A percentile compares a stretch with the other conserved stretches of the same genome.
Evolutionary conservation across 495 filamentous ascomycete genomes (phyloP).

Genomic region (Penicillium canescens): DNA sequence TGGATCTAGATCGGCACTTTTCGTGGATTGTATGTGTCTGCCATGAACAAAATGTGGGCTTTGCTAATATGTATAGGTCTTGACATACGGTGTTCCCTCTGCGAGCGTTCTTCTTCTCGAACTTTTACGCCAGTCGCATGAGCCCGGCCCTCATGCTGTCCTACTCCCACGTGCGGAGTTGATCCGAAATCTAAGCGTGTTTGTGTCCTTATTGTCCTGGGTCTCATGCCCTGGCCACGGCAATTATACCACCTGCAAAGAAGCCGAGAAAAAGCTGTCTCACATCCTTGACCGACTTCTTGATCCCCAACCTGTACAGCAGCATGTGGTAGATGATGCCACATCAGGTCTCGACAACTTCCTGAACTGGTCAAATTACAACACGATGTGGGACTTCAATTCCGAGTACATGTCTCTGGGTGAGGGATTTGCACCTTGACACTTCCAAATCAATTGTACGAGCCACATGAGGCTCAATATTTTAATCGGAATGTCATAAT

Average conservation of each 20-base stretch:
- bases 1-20: constrained; percentile 52
- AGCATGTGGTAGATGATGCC: constrained; percentile 32
- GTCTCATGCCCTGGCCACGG: constrained; percentile 52
- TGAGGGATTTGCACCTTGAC: constrained; percentile 25
- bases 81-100: constrained; percentile 55
- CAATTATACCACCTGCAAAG: constrained; percentile 53
- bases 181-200: constrained; percentile 64
- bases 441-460: no score
- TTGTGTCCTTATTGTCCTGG: constrained; percentile 59
- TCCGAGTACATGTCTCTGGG: constrained; percentile 28
- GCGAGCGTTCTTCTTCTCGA: constrained; percentile 64
- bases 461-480: background rate
- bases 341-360: constrained; percentile 36
- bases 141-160: constrained; percentile 30
- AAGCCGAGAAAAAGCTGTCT: constrained; percentile 44
- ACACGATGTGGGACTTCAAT: constrained; percentile 35
- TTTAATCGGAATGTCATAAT: background rate
- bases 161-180: constrained; percentile 57
- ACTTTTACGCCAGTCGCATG: constrained; percentile 57
- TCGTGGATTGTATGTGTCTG: constrained; percentile 55
- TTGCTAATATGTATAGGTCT: constrained; percentile 34
- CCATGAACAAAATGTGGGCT: constrained; percentile 5
- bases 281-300: constrained; percentile 44
- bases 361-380: constrained; percentile 41
- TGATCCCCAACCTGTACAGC: constrained; percentile 36